Percentiles rank a stretch among this genome's conserved stretches.
Evolutionary conservation across 768 basidiomycete genomes (phyloP).

Genomic region (Hebeloma cylindrosporum): DNA sequence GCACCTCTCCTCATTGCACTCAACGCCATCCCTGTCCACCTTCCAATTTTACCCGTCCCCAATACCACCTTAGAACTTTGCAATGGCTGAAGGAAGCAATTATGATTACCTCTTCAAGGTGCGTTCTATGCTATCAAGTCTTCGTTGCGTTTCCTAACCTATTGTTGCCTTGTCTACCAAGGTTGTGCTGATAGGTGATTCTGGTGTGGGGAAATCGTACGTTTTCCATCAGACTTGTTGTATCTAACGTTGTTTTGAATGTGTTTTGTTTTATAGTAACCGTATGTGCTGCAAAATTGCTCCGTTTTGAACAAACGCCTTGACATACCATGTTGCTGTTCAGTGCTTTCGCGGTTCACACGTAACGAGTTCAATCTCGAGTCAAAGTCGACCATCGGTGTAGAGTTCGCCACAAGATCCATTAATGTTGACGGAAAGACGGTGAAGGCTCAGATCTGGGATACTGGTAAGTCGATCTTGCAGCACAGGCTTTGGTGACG

Average conservation of each 20-base stretch:
- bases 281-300: constrained; percentile 42
- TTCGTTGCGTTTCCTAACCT: constrained; percentile 7
- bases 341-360: constrained; percentile 99
- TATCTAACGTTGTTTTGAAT: constrained; percentile 9
- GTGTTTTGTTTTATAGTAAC: constrained; percentile 44
- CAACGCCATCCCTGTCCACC: constrained; percentile 13
- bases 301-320: not conserved
- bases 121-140: not conserved
- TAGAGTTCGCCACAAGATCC: constrained; percentile 96
- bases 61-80: constrained; percentile 13
- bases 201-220: constrained; percentile 99
- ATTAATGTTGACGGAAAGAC: constrained; percentile 96
- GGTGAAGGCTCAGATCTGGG: constrained; percentile 99
- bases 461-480: constrained; percentile 70
- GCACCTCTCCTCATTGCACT: constrained; percentile 11
- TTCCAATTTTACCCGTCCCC: constrained; percentile 10
- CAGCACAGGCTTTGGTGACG: constrained; percentile 11
- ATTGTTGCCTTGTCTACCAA: constrained; percentile 34
- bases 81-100: constrained; percentile 91
- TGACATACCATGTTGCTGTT: constrained; percentile 4
- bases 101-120: constrained; percentile 99
- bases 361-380: constrained; percentile 99
- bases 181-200: constrained; percentile 99
- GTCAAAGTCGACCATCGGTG: constrained; percentile 98
- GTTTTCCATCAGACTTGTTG: constrained; percentile 37